Conservation (phyloP, 2,329 filamentous ascomycete species). For the Pyrenophora teres region DNA sequence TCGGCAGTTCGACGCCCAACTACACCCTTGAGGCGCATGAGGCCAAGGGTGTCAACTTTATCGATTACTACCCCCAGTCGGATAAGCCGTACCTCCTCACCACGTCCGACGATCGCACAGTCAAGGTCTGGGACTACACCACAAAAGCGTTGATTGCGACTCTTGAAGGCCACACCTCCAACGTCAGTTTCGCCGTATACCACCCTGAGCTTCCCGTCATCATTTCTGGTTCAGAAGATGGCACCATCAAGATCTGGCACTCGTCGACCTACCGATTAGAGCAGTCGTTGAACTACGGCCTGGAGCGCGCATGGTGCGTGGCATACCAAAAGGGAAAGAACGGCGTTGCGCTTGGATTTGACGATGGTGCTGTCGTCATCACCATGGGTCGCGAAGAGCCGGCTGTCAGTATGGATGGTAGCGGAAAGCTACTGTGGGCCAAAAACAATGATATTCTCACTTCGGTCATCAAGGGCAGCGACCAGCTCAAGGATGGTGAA, state of each 20-base stretch:
- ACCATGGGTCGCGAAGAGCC: constrained; percentile 98
- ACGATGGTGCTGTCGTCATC: constrained; percentile 95
- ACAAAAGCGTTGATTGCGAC: constrained; percentile 97
- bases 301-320: constrained; percentile 97
- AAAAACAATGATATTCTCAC: constrained; percentile 94
- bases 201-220: constrained; percentile 97
- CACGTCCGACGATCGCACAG: constrained; percentile 92
- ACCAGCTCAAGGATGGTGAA: constrained; percentile 86
- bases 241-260: constrained; percentile 97
- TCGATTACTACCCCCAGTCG: constrained; percentile 78
- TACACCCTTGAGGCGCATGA: constrained; percentile 97
- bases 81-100: constrained; percentile 88
- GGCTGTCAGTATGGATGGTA: constrained; percentile 94
- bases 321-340: constrained; percentile 94
- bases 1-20: constrained; percentile 91
- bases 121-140: constrained; percentile 99
- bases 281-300: constrained; percentile 92
- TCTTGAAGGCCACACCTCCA: constrained; percentile 94
- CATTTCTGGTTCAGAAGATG: constrained; percentile 96
- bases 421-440: constrained; percentile 95
- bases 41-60: constrained; percentile 96
- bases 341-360: constrained; percentile 92
- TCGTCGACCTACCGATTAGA: constrained; percentile 96
- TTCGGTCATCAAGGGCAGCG: constrained; percentile 90
- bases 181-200: constrained; percentile 97